These are phyloP conservation scores for Gaeumannomyces tritici DNA, from an alignment of 2,329 filamentous ascomycete species.

Conservation along the genomic window DNA sequence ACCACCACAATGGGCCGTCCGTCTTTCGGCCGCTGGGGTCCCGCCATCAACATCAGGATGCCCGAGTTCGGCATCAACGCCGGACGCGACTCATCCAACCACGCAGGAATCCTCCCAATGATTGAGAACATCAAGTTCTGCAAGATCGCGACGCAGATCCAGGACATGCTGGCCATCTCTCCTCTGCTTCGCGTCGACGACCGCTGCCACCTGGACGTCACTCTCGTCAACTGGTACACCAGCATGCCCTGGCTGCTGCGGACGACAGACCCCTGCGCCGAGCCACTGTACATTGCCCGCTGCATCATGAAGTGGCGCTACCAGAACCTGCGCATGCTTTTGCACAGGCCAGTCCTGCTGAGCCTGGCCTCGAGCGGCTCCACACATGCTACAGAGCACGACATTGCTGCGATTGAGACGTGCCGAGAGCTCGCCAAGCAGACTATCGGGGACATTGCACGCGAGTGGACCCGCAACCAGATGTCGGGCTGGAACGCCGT, in stretches of 20 bases:
- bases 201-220: constrained; percentile 54
- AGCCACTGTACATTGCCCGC: constrained; percentile 59
- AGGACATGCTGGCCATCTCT: constrained; percentile 62
- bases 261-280: constrained; percentile 57
- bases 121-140: constrained; percentile 73
- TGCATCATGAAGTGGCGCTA: constrained; percentile 78
- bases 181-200: constrained; percentile 59
- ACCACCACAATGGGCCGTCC: constrained; percentile 62
- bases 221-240: constrained; percentile 64
- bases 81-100: constrained; percentile 40
- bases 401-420: constrained; percentile 56
- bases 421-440: constrained; percentile 61
- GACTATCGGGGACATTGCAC: constrained; percentile 63
- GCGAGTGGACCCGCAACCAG: constrained; percentile 62
- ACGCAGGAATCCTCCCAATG: constrained; percentile 58
- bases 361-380: constrained; percentile 49
- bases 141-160: constrained; percentile 68
- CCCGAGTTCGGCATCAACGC: constrained; percentile 44
- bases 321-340: constrained; percentile 66
- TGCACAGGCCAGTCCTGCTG: constrained; percentile 64
- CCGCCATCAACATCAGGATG: constrained; percentile 55
- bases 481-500: constrained; percentile 75
- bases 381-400: constrained; percentile 44
- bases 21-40: constrained; percentile 57
- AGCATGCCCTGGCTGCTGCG: constrained; percentile 57